Conservation (phyloP, 2,329 filamentous ascomycete genomes). For the Pseudocercospora cruenta region DNA sequence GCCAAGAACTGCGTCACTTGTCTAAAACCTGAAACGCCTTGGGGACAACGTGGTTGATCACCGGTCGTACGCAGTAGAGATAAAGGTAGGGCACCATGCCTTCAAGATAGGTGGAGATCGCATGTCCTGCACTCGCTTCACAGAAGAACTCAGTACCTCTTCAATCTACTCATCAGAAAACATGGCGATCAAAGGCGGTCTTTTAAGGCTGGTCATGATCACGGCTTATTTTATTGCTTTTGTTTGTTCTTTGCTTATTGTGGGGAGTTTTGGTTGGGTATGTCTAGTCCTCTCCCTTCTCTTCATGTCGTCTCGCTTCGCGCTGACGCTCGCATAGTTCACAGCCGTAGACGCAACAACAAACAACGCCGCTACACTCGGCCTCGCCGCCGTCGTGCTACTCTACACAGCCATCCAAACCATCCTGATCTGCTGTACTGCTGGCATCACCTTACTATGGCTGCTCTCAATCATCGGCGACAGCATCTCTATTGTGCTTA, state of each 20-base stretch:
- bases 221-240: conserved; percentile 5
- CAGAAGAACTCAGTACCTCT: too few species aligned
- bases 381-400: conserved; percentile 1
- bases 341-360: background rate
- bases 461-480: conserved; percentile 7
- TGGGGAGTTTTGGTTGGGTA: conserved; percentile 10
- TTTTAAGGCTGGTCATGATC: conserved; percentile 4
- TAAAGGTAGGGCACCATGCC: too few species aligned
- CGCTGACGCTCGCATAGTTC: background rate
- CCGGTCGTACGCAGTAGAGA: too few species aligned
- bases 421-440: conserved; percentile 15
- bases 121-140: too few species aligned
- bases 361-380: conserved; percentile 7
- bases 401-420: conserved; percentile 3
- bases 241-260: conserved; percentile 6
- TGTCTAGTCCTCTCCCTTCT: too few species aligned
- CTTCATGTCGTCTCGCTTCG: too few species aligned
- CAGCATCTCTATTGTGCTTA: background rate
- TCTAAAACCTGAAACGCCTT: background rate
- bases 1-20: background rate
- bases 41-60: too few species aligned
- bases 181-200: conserved; percentile 8
- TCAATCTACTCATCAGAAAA: too few species aligned
- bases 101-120: too few species aligned
- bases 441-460: conserved; percentile 8